These are phyloP conservation scores for Mycosarcoma maydis DNA, from an alignment of 1,284 basidiomycete genomes.

Conservation along the genomic window DNA sequence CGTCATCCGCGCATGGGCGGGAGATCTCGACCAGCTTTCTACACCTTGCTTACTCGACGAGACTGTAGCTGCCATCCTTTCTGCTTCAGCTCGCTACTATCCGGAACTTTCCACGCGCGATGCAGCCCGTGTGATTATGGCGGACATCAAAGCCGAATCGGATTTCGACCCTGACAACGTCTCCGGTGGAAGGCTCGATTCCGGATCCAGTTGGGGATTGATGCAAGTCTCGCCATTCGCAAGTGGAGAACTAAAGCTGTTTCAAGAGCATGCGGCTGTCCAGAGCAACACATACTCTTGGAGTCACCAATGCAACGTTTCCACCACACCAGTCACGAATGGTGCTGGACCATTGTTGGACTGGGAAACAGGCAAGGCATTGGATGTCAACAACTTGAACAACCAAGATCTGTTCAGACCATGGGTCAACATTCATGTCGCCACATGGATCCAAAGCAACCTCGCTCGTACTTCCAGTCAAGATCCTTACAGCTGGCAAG, in stretches of 20 bases:
- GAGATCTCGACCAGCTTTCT: constrained; percentile 47
- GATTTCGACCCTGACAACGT: constrained; percentile 49
- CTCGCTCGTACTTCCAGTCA: constrained; percentile 52
- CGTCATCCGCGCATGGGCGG: constrained; percentile 60
- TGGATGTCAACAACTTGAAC: constrained; percentile 35
- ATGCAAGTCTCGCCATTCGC: constrained; percentile 60
- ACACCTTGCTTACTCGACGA: constrained; percentile 52
- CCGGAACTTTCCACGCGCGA: constrained; percentile 58
- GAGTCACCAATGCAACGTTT: constrained; percentile 26
- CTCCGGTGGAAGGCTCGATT: constrained; percentile 55
- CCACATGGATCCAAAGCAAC: constrained; percentile 63
- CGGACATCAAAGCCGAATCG: constrained; percentile 64
- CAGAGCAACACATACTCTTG: constrained; percentile 49
- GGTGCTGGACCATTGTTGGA: constrained; percentile 50
- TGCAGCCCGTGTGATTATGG: constrained; percentile 55
- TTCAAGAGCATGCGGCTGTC: constrained; percentile 47
- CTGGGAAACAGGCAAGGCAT: constrained; percentile 48
- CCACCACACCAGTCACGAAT: constrained; percentile 12
- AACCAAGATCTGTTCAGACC: constrained; percentile 57
- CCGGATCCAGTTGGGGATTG: constrained; percentile 57
- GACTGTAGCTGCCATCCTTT: constrained; percentile 59
- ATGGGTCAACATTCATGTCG: constrained; percentile 65
- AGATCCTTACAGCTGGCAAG: constrained; percentile 57
- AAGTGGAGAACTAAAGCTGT: constrained; percentile 49
- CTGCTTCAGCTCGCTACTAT: constrained; percentile 61